A percentile compares a stretch with the other conserved stretches of the same genome.
Conservation (phyloP, 164 flowering plant species). For the Litsea cubeba region DNA sequence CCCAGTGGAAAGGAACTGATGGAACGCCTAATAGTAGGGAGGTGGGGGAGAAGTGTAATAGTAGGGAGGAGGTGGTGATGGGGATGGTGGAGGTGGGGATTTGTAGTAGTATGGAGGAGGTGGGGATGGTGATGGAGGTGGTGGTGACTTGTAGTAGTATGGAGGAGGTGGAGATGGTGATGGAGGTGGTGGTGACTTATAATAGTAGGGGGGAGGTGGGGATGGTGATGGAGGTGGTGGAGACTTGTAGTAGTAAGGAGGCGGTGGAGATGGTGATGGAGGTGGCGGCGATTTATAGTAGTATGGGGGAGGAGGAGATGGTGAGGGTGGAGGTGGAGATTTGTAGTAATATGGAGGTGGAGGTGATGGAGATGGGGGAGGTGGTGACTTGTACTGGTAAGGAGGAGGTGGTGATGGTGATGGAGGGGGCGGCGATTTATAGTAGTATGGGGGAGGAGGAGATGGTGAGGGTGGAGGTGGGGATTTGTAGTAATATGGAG, state of each 20-base stretch:
- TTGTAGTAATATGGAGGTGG: conserved; percentile 9
- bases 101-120: background rate
- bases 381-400: conserved; percentile 6
- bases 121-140: conserved; percentile 4
- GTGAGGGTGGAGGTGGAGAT: conserved; percentile 11
- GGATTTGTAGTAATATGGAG: conserved; percentile 4
- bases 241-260: background rate
- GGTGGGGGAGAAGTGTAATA: background rate
- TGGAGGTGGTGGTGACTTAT: conserved; percentile 1
- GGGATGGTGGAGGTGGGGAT: background rate
- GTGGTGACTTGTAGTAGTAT: conserved; percentile 4
- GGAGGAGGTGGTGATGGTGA: conserved; percentile 9
- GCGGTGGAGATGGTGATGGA: conserved; percentile 8
- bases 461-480: conserved; percentile 11
- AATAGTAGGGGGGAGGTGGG: background rate
- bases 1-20: too few species aligned
- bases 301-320: conserved; percentile 1
- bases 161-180: conserved; percentile 10
- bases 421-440: conserved; percentile 11
- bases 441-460: conserved; percentile 2
- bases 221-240: conserved; percentile 4
- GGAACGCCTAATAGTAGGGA: background rate
- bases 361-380: conserved; percentile 10
- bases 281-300: conserved; percentile 11
- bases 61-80: background rate